Percentiles rank a stretch among this genome's conserved stretches.
phyloP scores from a whole-genome alignment of 352 stramenopile genomes.

The Phytopythium chamaehyphon region DNA sequence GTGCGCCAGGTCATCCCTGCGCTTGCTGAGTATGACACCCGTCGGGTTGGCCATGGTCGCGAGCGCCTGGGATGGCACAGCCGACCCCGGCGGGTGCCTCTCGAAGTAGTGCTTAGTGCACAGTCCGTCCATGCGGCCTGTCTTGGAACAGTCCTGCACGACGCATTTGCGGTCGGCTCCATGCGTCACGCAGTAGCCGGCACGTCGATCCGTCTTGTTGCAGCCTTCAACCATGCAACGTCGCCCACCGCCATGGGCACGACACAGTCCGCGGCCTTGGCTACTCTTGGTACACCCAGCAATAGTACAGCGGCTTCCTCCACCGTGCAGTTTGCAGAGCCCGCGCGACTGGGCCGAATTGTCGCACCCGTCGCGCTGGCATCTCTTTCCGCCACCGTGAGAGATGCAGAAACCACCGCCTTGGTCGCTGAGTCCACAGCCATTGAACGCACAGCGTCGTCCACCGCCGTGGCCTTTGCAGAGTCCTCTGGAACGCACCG shows the following conservation, averaged over 20 bases:
- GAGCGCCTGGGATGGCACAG: not conserved
- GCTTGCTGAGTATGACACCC: constrained; percentile 3
- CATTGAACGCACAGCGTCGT: constrained; percentile 58
- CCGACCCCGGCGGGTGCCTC: constrained; percentile 40
- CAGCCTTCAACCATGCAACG: constrained; percentile 82
- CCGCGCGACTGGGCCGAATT: constrained; percentile 83
- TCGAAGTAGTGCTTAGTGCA: constrained; percentile 87
- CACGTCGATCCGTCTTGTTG: constrained; percentile 80
- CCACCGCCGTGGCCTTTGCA: constrained; percentile 81
- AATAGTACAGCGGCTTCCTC: constrained; percentile 72
- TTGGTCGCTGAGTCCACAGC: constrained; percentile 73
- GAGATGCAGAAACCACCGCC: constrained; percentile 80
- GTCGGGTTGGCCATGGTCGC: constrained; percentile 6
- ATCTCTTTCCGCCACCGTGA: constrained; percentile 81
- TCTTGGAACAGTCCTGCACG: constrained; percentile 78
- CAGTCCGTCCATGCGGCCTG: constrained; percentile 75
- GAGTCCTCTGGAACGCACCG: constrained; percentile 68
- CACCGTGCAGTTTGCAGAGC: constrained; percentile 77
- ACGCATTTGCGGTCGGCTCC: constrained; percentile 81
- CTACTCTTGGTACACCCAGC: constrained; percentile 85
- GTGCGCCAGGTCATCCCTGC: too few relatives aligned
- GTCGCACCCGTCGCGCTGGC: constrained; percentile 63
- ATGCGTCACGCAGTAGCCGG: constrained; percentile 77
- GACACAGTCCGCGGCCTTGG: constrained; percentile 77
- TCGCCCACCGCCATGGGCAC: constrained; percentile 74